Evolutionary conservation across 306 rosid genomes (phyloP).

Genomic region (Corylus heterophylla): DNA sequence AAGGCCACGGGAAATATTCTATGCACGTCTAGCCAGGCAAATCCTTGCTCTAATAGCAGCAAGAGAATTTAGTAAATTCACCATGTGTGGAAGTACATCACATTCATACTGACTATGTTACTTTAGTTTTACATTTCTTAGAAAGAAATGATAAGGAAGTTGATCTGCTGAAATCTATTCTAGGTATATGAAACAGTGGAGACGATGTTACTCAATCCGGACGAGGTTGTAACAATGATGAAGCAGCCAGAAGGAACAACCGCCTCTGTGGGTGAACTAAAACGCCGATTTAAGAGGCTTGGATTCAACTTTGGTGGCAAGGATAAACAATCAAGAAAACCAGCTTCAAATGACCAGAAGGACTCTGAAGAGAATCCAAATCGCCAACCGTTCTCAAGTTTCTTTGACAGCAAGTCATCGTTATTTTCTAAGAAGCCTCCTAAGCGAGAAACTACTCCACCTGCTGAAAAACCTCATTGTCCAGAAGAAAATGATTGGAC

Average conservation of each 20-base stretch:
- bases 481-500: constrained; percentile 51
- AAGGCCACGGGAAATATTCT: no score
- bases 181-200: constrained; percentile 95
- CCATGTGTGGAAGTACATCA: background rate
- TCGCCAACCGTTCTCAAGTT: constrained; percentile 71
- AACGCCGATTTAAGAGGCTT: constrained; percentile 64
- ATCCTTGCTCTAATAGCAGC: no score
- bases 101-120: background rate
- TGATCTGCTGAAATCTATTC: constrained; percentile 4
- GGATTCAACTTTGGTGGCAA: constrained; percentile 72
- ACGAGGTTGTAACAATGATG: constrained; percentile 64
- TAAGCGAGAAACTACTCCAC: constrained; percentile 41
- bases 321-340: constrained; percentile 49
- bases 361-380: constrained; percentile 42
- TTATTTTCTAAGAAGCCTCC: constrained; percentile 77
- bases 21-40: no score
- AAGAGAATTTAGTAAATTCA: no score
- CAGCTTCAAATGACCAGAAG: constrained; percentile 41
- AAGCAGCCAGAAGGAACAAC: constrained; percentile 69
- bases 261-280: constrained; percentile 40
- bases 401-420: constrained; percentile 83
- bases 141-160: background rate
- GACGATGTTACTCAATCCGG: constrained; percentile 75
- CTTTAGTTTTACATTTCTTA: background rate
- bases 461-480: constrained; percentile 40